A percentile compares a stretch with the other conserved stretches of the same genome.
phyloP scores from a whole-genome alignment of 208 protist species.

The Blechomonas ayalai region DNA sequence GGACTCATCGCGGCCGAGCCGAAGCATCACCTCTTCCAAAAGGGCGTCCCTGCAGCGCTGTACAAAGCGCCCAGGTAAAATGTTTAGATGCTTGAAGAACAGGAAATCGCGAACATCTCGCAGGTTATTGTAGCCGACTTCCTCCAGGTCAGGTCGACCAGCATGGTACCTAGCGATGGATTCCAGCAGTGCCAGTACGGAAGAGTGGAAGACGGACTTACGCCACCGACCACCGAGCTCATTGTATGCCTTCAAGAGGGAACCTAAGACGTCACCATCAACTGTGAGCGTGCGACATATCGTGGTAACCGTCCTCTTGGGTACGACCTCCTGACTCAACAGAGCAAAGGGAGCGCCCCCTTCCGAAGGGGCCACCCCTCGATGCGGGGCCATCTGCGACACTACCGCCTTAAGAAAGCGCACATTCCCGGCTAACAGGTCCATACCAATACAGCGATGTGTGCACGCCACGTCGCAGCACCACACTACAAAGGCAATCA shows the following conservation, averaged over 20 bases:
- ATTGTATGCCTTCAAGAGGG: constrained; percentile 45
- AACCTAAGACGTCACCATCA: constrained; percentile 50
- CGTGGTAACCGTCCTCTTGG: constrained; percentile 14
- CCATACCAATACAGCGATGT: constrained; percentile 24
- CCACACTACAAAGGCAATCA: constrained; percentile 46
- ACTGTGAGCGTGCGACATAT: constrained; percentile 59
- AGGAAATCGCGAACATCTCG: constrained; percentile 54
- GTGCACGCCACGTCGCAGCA: constrained; percentile 33
- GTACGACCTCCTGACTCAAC: constrained; percentile 21
- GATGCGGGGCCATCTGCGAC: constrained; percentile 10
- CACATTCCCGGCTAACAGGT: constrained; percentile 47
- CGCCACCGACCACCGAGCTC: constrained; percentile 34
- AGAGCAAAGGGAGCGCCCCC: constrained; percentile 24
- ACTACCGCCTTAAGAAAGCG: constrained; percentile 51
- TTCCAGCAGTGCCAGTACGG: constrained; percentile 39
- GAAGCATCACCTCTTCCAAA: constrained; percentile 23
- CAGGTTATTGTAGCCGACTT: constrained; percentile 17
- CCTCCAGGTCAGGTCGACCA: constrained; percentile 10
- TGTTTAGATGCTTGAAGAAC: constrained; percentile 35
- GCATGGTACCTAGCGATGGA: constrained; percentile 17
- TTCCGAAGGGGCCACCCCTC: constrained; percentile 1
- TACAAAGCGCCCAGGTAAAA: constrained; percentile 32
- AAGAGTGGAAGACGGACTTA: constrained; percentile 61
- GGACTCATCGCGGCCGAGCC: constrained; percentile 40
- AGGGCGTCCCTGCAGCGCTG: constrained; percentile 35